phyloP scores from a whole-genome alignment of 257 asterid species.

The Jasminum sambac region DNA sequence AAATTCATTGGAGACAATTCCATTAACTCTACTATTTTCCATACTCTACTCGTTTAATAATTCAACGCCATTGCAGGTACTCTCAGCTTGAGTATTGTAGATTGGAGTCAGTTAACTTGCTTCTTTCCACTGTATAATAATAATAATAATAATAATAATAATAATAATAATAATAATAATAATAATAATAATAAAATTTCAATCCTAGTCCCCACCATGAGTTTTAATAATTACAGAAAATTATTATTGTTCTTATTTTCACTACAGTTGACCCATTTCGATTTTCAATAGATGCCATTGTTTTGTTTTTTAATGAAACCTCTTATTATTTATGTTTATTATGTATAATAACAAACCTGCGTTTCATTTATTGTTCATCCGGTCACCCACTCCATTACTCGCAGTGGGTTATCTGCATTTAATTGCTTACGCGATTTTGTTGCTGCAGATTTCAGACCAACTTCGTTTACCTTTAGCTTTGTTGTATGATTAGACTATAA shows the following conservation, averaged over 20 bases:
- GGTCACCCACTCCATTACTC: slow-evolving; percentile 9
- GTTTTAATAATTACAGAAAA: slow-evolving; percentile 20
- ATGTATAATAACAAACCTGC: not conserved
- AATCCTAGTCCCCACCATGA: slow-evolving; percentile 18
- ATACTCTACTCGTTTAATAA: too few relatives aligned
- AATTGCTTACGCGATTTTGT: slow-evolving; percentile 18
- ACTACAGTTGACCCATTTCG: not conserved
- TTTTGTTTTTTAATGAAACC: slow-evolving; percentile 6
- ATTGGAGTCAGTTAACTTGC: not conserved
- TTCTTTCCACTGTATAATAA: not conserved
- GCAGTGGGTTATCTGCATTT: slow-evolving; percentile 25
- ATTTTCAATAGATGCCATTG: not conserved
- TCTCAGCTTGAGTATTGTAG: too few relatives aligned
- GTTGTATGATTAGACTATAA: slow-evolving; percentile 11
- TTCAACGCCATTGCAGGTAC: too few relatives aligned
- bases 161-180: too few relatives aligned
- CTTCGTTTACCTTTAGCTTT: slow-evolving; percentile 17
- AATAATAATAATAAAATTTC: too few relatives aligned
- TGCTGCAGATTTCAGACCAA: slow-evolving; percentile 9
- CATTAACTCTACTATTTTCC: too few relatives aligned
- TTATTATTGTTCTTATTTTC: not conserved
- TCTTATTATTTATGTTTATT: not conserved
- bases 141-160: too few relatives aligned
- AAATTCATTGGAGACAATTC: too few relatives aligned
- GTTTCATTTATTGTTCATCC: not conserved